These are phyloP conservation scores for Mycogone perniciosa DNA, from an alignment of 2,329 filamentous ascomycete species.

Conservation along the genomic window DNA sequence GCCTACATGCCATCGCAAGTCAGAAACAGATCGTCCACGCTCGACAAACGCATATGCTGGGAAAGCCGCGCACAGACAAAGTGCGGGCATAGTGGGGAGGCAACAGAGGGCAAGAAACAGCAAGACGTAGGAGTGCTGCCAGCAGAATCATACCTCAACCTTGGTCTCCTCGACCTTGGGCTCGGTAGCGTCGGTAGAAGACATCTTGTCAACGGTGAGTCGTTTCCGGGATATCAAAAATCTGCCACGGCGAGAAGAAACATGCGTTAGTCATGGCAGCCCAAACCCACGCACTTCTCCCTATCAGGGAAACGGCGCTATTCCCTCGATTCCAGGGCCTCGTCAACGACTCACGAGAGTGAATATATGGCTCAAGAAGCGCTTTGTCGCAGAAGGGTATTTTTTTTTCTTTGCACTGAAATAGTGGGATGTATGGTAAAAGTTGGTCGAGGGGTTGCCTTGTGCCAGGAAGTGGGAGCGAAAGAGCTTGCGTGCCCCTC, in stretches of 20 bases:
- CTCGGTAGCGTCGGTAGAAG: slow-evolving; percentile 44
- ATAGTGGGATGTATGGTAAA: neutral
- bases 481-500: slow-evolving; percentile 1
- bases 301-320: too few relatives aligned
- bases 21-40: neutral
- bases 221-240: slow-evolving; percentile 11
- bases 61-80: too few relatives aligned
- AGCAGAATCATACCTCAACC: slow-evolving; percentile 9
- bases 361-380: neutral
- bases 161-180: slow-evolving; percentile 47
- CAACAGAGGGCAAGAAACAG: neutral
- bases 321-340: too few relatives aligned
- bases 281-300: neutral
- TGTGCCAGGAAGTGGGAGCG: neutral
- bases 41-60: neutral
- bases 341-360: too few relatives aligned
- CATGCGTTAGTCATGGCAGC: neutral
- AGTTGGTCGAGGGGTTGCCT: neutral
- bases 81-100: too few relatives aligned
- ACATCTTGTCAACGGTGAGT: slow-evolving; percentile 34
- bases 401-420: neutral
- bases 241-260: neutral
- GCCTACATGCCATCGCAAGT: slow-evolving; percentile 5
- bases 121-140: neutral
- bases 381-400: neutral